These are phyloP conservation scores for Scleromitrula shiraiana DNA, from an alignment of 2,329 filamentous ascomycete species.

Conservation along the genomic window DNA sequence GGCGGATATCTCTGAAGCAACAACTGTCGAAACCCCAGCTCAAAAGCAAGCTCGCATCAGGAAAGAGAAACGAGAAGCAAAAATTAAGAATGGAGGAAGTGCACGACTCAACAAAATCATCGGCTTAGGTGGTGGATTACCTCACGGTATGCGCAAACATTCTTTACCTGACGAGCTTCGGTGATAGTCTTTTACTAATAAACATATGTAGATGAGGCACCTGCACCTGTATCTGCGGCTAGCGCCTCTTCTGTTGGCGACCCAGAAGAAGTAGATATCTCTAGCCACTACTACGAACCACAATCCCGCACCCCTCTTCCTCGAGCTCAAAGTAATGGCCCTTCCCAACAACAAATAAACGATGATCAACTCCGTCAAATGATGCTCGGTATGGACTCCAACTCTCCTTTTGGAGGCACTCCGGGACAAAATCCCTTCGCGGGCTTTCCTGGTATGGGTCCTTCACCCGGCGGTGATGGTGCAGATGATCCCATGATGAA, in stretches of 20 bases:
- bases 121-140: conserved; percentile 54
- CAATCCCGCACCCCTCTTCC: conserved; percentile 34
- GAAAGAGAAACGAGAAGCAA: conserved; percentile 72
- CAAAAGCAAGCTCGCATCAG: conserved; percentile 59
- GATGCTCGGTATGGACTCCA: conserved; percentile 49
- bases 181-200: neutral
- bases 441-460: conserved; percentile 24
- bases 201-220: conserved; percentile 27
- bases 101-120: conserved; percentile 69
- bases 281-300: conserved; percentile 59
- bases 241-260: neutral
- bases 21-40: neutral
- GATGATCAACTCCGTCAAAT: conserved; percentile 57
- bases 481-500: conserved; percentile 60
- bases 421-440: conserved; percentile 29
- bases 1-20: neutral
- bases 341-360: conserved; percentile 32
- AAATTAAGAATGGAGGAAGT: conserved; percentile 64
- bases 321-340: conserved; percentile 24
- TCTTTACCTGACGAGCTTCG: neutral
- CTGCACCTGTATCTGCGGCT: conserved; percentile 27
- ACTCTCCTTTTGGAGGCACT: conserved; percentile 22
- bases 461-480: conserved; percentile 14
- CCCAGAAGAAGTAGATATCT: conserved; percentile 72
- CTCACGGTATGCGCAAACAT: conserved; percentile 32